phyloP scores from a whole-genome alignment of 2,329 filamentous ascomycete species.

The Paecilomyces variotii region DNA sequence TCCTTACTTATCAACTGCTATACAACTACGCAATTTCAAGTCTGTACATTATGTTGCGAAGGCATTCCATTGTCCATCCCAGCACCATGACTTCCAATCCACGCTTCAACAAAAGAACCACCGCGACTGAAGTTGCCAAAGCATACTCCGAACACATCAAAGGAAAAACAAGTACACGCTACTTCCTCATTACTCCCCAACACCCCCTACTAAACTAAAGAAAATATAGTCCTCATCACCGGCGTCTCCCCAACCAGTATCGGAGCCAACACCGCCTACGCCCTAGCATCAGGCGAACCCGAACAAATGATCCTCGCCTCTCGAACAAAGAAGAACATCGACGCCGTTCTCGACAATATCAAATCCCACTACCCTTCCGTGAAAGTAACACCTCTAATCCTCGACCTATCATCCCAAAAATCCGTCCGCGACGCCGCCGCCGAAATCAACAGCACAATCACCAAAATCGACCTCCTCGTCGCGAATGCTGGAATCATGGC shows the following conservation, averaged over 20 bases:
- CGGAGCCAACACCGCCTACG: neutral
- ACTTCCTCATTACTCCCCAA: neutral
- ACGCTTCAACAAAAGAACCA: slow-evolving; percentile 27
- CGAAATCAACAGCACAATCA: slow-evolving; percentile 1
- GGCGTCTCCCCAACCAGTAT: neutral
- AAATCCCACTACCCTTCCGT: slow-evolving; percentile 1
- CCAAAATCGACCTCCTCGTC: slow-evolving; percentile 7
- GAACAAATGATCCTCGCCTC: neutral
- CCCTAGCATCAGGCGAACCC: neutral
- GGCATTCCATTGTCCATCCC: neutral
- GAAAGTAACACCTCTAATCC: slow-evolving; percentile 3
- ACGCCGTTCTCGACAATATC: slow-evolving; percentile 5
- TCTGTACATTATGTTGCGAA: neutral
- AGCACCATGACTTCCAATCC: slow-evolving; percentile 17
- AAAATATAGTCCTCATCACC: slow-evolving; percentile 1
- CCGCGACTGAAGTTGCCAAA: slow-evolving; percentile 32
- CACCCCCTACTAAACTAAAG: neutral
- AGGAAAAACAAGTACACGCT: slow-evolving; percentile 18
- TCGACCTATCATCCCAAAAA: slow-evolving; percentile 5
- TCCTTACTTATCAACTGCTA: no score
- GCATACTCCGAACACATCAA: slow-evolving; percentile 25
- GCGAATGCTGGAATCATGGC: slow-evolving; percentile 10
- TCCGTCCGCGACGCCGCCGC: slow-evolving; percentile 6
- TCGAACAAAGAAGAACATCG: slow-evolving; percentile 6
- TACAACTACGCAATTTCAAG: no score